Evolutionary conservation across 192 early-diverging fungal genomes (phyloP), one percentile per base, ranked within the genome.

Genomic region (Backusella tarrabulga): DNA sequence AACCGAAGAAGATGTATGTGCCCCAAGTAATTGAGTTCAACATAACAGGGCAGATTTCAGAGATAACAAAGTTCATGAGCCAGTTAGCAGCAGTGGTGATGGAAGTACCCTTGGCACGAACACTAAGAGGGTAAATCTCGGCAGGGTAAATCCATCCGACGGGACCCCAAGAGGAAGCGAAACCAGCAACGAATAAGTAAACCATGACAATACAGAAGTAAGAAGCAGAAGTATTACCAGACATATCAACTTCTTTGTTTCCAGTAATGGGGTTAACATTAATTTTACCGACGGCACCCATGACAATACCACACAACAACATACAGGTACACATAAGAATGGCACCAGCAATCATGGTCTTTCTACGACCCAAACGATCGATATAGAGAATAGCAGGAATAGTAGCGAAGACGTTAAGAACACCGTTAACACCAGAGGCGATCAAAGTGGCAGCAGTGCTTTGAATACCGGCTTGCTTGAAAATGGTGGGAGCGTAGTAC

Each of bases 141-240:
- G 93, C 88, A 38, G 94, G 91, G 80, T 95, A 95, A 79, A 95
- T 90, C 96, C 95, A 98, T n/a, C 90, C 91, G 52, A 95, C 90
- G 15, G 96, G 96, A 7, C 96, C 96, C 95, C 96, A 97, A n/a
- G 95, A 93, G 79, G 85, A 87, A 67, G 93, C 95, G 71, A 97
- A 97, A 38, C 72, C 68, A 46, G 73, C 70, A 67, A 91, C 67
- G 72, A 91, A 93, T 34, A 91, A 78, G 32, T 87, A 88, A 23
- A 86, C 69, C 78, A 87, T 86, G 32, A 90, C 86, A n/a, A 92
- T 83, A 38, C 78, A 71, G 52, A 80, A 71, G 34, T 76, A 76
- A 26, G 71, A 76, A 15, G 75, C 68, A 29, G 26, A 9, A 0
- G 1, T 0, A 42, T 76, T 76, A 9, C 71, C 70, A 68, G 52